Conservation (phyloP, 805 yeast species). For the Candida tibetensis region DNA sequence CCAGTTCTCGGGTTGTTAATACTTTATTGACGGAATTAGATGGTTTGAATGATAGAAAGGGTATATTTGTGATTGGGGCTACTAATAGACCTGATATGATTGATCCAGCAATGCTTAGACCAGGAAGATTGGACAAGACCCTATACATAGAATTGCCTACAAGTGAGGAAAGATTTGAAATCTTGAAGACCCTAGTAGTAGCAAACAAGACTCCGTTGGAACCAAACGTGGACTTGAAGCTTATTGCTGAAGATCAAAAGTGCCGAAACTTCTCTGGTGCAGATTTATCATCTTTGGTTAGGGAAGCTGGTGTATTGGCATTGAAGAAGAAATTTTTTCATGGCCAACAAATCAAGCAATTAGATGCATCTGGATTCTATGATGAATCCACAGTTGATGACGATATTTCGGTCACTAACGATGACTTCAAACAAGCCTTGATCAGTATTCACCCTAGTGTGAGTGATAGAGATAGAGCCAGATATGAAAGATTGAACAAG, state of each 20-base stretch:
- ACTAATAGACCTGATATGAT: constrained; percentile 98
- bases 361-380: constrained; percentile 36
- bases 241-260: constrained; percentile 69
- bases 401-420: constrained; percentile 52
- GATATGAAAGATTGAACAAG: constrained; percentile 71
- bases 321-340: constrained; percentile 69
- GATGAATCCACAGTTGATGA: constrained; percentile 25
- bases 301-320: constrained; percentile 93
- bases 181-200: constrained; percentile 69
- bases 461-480: constrained; percentile 74
- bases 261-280: constrained; percentile 95
- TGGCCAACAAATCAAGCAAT: constrained; percentile 37
- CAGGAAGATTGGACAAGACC: constrained; percentile 93
- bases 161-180: constrained; percentile 74
- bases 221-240: constrained; percentile 54
- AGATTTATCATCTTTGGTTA: constrained; percentile 83
- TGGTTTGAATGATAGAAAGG: constrained; percentile 88
- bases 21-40: constrained; percentile 92
- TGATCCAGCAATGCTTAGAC: constrained; percentile 96
- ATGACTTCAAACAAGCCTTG: constrained; percentile 72
- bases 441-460: constrained; percentile 84
- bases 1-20: constrained; percentile 90
- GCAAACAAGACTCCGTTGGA: constrained; percentile 76
- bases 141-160: constrained; percentile 87
- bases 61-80: constrained; percentile 94